phyloP scores from a whole-genome alignment of 108 stramenopile genomes.

The Schizochytrium sp. region DNA sequence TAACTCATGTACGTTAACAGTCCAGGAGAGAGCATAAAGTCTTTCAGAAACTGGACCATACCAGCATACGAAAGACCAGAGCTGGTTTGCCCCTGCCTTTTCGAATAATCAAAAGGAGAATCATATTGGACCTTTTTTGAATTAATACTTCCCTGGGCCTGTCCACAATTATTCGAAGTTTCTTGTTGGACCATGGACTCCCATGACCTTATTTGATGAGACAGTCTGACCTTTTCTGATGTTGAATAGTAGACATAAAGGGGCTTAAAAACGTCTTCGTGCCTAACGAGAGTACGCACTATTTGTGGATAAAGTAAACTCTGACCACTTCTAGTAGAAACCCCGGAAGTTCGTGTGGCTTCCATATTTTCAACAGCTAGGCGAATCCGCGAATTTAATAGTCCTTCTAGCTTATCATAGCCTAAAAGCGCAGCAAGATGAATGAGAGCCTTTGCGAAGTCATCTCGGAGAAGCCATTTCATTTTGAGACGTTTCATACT shows the following conservation, averaged over 20 bases:
- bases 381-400: background rate
- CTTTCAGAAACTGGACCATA: constrained; percentile 12
- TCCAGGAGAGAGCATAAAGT: background rate
- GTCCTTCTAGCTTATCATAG: background rate
- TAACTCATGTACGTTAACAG: constrained; percentile 2
- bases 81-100: too few relatives aligned
- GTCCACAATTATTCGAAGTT: too few relatives aligned
- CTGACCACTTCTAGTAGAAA: background rate
- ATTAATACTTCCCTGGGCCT: too few relatives aligned
- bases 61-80: background rate
- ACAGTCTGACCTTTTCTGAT: background rate
- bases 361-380: background rate
- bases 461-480: constrained; percentile 1
- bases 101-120: too few relatives aligned
- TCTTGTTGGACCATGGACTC: background rate
- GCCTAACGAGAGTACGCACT: background rate
- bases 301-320: constrained; percentile 8
- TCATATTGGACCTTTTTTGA: too few relatives aligned
- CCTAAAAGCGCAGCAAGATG: background rate
- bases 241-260: constrained; percentile 54
- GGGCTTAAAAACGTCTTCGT: constrained; percentile 24
- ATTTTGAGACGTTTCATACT: background rate
- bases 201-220: constrained; percentile 2
- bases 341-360: background rate
- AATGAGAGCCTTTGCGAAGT: background rate